Evolutionary conservation across 1,139 yeast genomes (phyloP), one percentile per base, ranked within the genome.

Genomic region (Ogataea hybrid): DNA sequence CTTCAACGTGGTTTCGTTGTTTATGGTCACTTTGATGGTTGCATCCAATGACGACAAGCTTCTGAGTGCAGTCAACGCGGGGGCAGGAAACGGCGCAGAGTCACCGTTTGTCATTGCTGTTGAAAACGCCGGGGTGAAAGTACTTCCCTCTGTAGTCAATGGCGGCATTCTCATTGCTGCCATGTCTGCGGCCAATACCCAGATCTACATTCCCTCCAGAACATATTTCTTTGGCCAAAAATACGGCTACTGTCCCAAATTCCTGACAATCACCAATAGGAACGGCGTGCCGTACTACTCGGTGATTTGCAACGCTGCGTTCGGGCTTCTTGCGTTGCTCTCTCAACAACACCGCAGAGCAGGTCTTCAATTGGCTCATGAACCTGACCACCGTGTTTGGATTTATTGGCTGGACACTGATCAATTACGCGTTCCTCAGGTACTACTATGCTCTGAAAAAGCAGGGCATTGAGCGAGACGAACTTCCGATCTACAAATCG

Each of bases 311-410:
- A 5, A 57, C 71, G 0, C 75, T 83, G 54, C 28, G 4, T 41
- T 41, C 28, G 92, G 92, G 37, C 66, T 77, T 10, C 25, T 68
- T 78, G 89, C 89, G 1, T 83, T 79, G 62, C 71, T 90, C 82
- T 30, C 70, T 79, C 46, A 74, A 84, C 25, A 61, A 63, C 11
- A 64, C 69, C 42, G 94, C 95, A 39, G 68, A 70, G 25, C 69
- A 74, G 12, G 97, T 89, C 8, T 90, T 89, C 68, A 67, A 74
- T 53, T 90, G 96, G 90, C 75, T 90, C 50, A 75, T 88, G 53
- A 87, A 86, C 64, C 81, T 90, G 52, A 76, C 88, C 27, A 85
- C 88, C 18, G 83, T 84, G 35, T 81, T 89, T 5, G 90, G 90
- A 39, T 71, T 83, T 54, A 79, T 83, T 51, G 75, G 86, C 7